Evolutionary conservation across 75 land plant species (phyloP).

Genomic region (Cunninghamia lanceolata): DNA sequence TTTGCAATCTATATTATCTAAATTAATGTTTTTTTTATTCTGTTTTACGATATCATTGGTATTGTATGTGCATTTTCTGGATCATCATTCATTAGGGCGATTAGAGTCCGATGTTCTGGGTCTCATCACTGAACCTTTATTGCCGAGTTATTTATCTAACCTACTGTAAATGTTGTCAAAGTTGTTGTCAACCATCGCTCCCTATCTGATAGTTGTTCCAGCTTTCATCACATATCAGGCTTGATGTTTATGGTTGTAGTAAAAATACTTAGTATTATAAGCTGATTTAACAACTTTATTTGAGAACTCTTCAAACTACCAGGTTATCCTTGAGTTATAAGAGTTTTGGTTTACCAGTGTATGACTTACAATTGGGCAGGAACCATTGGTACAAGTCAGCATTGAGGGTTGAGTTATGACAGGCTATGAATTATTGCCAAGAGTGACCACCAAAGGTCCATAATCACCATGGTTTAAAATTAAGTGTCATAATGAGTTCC

Average conservation of each 20-base stretch:
- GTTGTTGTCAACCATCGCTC: no score
- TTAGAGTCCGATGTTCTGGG: neutral
- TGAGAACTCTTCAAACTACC: no score
- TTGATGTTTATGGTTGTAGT: no score
- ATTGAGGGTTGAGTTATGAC: neutral
- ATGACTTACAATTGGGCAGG: neutral
- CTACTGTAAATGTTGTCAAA: no score
- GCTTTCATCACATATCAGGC: no score
- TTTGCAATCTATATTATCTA: neutral
- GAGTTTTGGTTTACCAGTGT: neutral
- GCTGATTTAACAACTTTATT: no score
- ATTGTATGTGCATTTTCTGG: neutral
- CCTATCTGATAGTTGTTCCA: no score
- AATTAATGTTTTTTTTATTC: no score
- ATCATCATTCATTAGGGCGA: neutral
- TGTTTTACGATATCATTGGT: neutral
- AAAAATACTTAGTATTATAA: no score
- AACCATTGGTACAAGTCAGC: neutral
- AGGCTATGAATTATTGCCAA: neutral
- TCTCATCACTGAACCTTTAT: neutral
- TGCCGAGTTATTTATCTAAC: no score
- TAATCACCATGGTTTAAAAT: neutral
- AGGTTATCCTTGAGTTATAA: neutral
- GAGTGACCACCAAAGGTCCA: neutral
- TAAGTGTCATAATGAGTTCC: neutral